phyloP scores from a whole-genome alignment of 1,139 yeast species.

The Saccharomyces pastorianus region DNA sequence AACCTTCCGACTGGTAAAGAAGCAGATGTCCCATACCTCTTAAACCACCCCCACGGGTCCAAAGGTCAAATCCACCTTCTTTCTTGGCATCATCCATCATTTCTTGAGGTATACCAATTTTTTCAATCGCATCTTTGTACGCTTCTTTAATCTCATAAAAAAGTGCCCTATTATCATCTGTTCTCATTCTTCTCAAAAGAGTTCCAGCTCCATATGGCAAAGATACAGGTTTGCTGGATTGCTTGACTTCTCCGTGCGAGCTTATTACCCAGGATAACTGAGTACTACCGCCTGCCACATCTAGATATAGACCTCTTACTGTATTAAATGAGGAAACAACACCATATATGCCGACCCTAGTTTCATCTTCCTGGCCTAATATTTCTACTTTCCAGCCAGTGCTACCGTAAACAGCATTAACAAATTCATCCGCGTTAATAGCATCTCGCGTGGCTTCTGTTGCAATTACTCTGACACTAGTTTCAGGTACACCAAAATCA shows the following conservation, averaged over 20 bases:
- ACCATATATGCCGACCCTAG: conserved; percentile 55
- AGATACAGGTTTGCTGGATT: conserved; percentile 50
- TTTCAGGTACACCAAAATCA: conserved; percentile 55
- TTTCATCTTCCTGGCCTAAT: conserved; percentile 52
- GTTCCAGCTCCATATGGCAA: conserved; percentile 66
- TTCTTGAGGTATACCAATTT: conserved; percentile 39
- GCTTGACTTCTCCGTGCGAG: conserved; percentile 42
- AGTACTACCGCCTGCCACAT: conserved; percentile 58
- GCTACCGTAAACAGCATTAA: conserved; percentile 42
- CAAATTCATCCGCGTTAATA: conserved; percentile 47
- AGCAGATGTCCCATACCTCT: conserved; percentile 56
- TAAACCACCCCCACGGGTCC: conserved; percentile 61
- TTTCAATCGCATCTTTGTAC: conserved; percentile 40
- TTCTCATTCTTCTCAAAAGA: conserved; percentile 43
- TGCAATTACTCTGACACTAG: conserved; percentile 53
- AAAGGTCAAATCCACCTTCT: conserved; percentile 51
- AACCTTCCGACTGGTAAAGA: conserved; percentile 43
- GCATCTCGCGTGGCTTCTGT: conserved; percentile 64
- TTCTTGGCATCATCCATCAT: conserved; percentile 39
- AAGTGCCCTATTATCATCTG: conserved; percentile 39
- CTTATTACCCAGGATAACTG: conserved; percentile 59
- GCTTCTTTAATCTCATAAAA: conserved; percentile 42
- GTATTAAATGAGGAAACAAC: conserved; percentile 59
- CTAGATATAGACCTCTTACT: conserved; percentile 56
- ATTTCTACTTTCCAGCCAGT: conserved; percentile 57